Percentiles rank a stretch among this genome's conserved stretches.
Evolutionary conservation across 768 basidiomycete species (phyloP).

Genomic region (Crepidotus variabilis): DNA sequence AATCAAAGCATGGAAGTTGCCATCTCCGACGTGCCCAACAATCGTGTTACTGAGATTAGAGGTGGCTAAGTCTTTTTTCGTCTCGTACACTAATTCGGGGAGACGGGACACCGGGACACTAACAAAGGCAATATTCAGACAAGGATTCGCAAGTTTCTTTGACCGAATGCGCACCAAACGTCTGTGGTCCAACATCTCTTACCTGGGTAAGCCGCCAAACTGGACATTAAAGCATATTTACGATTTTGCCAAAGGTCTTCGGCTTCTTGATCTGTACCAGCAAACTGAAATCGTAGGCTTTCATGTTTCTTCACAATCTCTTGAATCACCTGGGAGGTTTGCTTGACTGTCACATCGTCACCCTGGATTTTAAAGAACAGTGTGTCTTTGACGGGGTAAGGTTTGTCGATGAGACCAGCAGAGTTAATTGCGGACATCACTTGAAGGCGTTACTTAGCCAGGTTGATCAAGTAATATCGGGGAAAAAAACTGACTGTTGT

Average conservation of each 20-base stretch:
- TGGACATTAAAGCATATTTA: constrained; percentile 78
- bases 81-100: constrained; percentile 70
- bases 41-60: constrained; percentile 62
- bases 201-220: constrained; percentile 60
- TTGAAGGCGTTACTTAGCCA: constrained; percentile 15
- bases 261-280: constrained; percentile 70
- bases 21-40: constrained; percentile 80
- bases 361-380: constrained; percentile 94
- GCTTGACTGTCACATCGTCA: constrained; percentile 51
- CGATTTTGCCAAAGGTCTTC: constrained; percentile 80
- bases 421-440: constrained; percentile 78
- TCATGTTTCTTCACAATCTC: constrained; percentile 64
- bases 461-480: background rate
- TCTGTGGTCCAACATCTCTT: constrained; percentile 82
- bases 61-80: constrained; percentile 68
- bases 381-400: constrained; percentile 71
- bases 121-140: background rate
- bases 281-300: constrained; percentile 67
- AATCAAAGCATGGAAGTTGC: constrained; percentile 53
- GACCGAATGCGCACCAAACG: constrained; percentile 62
- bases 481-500: constrained; percentile 44
- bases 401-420: constrained; percentile 53
- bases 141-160: background rate
- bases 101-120: constrained; percentile 71
- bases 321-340: constrained; percentile 56